Percentiles rank a stretch among this genome's conserved stretches.
Evolutionary conservation across 495 filamentous ascomycete genomes (phyloP).

Genomic region (Penicillium coprophilum): DNA sequence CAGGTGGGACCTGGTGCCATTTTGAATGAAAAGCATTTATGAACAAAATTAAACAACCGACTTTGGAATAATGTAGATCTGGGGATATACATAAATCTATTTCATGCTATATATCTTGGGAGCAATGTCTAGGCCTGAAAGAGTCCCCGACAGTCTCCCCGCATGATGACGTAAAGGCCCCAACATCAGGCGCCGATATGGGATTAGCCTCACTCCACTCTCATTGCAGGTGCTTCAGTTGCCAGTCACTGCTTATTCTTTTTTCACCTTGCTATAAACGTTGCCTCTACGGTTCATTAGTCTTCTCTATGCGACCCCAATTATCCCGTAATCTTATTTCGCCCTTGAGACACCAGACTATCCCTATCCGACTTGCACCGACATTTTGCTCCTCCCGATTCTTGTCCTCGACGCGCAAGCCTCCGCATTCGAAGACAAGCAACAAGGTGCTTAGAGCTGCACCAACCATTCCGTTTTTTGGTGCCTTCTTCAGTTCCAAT

Average conservation of each 20-base stretch:
- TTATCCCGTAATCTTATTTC: constrained; percentile 51
- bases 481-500: constrained; percentile 71
- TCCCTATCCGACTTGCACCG: constrained; percentile 31
- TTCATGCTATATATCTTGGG: background rate
- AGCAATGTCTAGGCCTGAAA: constrained; percentile 6
- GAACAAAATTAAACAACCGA: background rate
- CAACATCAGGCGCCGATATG: background rate
- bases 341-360: constrained; percentile 25
- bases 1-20: background rate
- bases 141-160: constrained; percentile 13
- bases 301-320: constrained; percentile 24
- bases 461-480: constrained; percentile 72
- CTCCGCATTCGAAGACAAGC: constrained; percentile 36
- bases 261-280: background rate
- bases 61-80: background rate
- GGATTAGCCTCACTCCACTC: constrained; percentile 10
- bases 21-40: background rate
- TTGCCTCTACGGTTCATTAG: background rate
- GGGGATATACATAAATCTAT: background rate
- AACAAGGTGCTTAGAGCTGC: constrained; percentile 54
- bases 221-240: background rate
- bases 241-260: background rate
- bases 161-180: constrained; percentile 31
- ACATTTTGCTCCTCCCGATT: constrained; percentile 25
- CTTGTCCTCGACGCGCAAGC: constrained; percentile 25